A percentile compares a stretch with the other conserved stretches of the same genome.
These are phyloP conservation scores for Reutealis trisperma DNA, from an alignment of 345 rosid genomes.

Conservation along the genomic window DNA sequence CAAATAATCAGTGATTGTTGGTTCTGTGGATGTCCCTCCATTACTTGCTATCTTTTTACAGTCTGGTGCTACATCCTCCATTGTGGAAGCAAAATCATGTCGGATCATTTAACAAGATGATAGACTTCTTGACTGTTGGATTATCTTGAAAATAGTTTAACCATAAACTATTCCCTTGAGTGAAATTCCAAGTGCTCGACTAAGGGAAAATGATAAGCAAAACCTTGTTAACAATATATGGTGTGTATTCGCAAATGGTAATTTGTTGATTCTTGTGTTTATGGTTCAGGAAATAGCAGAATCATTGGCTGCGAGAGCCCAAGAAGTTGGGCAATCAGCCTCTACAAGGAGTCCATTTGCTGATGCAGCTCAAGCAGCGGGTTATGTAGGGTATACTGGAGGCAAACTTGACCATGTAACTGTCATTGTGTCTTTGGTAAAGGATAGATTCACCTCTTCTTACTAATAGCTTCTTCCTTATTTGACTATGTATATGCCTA, in stretches of 20 bases:
- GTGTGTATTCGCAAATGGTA: not conserved
- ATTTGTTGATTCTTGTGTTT: not conserved
- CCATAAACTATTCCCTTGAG: not conserved
- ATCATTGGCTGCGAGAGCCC: constrained; percentile 53
- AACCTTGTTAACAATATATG: not conserved
- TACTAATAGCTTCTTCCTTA: not conserved
- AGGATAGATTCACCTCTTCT: constrained; percentile 14
- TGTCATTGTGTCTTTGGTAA: constrained; percentile 55
- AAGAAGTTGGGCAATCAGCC: constrained; percentile 45
- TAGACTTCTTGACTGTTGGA: too few species aligned
- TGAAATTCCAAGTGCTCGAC: not conserved
- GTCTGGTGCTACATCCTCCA: too few species aligned
- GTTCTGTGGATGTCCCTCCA: not conserved
- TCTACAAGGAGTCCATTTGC: constrained; percentile 60
- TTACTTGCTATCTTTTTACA: too few species aligned
- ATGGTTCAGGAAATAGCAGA: constrained; percentile 62
- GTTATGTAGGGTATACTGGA: constrained; percentile 55
- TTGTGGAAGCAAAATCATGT: too few species aligned
- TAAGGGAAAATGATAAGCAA: not conserved
- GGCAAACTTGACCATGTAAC: constrained; percentile 73
- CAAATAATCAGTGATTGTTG: not conserved
- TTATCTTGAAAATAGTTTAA: too few species aligned
- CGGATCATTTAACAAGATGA: too few species aligned
- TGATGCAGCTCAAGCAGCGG: constrained; percentile 70
- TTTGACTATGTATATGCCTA: not conserved